These are phyloP conservation scores for Monilinia fructicola DNA, from an alignment of 2,329 filamentous ascomycete species.

Conservation along the genomic window DNA sequence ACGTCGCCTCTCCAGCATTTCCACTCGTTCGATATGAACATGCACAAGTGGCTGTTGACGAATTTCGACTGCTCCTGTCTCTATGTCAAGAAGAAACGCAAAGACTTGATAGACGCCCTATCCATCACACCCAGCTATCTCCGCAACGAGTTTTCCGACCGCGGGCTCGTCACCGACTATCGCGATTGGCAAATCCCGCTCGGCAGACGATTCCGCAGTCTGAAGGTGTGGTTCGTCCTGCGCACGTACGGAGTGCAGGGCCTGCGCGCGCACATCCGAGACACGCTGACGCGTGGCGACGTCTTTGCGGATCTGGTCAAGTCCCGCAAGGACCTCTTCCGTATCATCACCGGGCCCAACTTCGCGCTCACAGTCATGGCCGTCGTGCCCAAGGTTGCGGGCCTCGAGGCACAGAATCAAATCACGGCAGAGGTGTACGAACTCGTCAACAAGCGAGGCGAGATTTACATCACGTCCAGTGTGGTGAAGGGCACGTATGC, in stretches of 20 bases:
- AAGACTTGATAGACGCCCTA: slow-evolving; percentile 76
- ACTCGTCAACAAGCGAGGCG: slow-evolving; percentile 67
- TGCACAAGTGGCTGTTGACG: slow-evolving; percentile 96
- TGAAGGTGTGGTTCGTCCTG: slow-evolving; percentile 96
- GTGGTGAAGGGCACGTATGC: slow-evolving; percentile 71
- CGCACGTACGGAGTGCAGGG: slow-evolving; percentile 78
- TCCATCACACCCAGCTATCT: slow-evolving; percentile 80
- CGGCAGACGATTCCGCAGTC: slow-evolving; percentile 78
- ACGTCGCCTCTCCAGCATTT: slow-evolving; percentile 62
- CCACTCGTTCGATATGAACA: slow-evolving; percentile 91
- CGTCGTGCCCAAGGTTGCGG: slow-evolving; percentile 48
- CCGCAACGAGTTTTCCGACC: slow-evolving; percentile 75
- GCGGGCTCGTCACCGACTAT: slow-evolving; percentile 87
- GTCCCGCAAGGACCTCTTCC: slow-evolving; percentile 67
- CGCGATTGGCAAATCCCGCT: slow-evolving; percentile 97
- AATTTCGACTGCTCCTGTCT: slow-evolving; percentile 87
- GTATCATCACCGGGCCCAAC: slow-evolving; percentile 68
- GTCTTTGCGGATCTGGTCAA: slow-evolving; percentile 63
- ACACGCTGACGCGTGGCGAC: slow-evolving; percentile 68
- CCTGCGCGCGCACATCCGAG: slow-evolving; percentile 69
- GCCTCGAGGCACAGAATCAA: slow-evolving; percentile 57
- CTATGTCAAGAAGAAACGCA: slow-evolving; percentile 72
- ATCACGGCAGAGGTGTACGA: slow-evolving; percentile 76
- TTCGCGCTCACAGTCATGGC: slow-evolving; percentile 81
- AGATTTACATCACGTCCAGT: slow-evolving; percentile 80